Conservation (phyloP, 306 rosid species). For the Sechiopsis laciniata region DNA sequence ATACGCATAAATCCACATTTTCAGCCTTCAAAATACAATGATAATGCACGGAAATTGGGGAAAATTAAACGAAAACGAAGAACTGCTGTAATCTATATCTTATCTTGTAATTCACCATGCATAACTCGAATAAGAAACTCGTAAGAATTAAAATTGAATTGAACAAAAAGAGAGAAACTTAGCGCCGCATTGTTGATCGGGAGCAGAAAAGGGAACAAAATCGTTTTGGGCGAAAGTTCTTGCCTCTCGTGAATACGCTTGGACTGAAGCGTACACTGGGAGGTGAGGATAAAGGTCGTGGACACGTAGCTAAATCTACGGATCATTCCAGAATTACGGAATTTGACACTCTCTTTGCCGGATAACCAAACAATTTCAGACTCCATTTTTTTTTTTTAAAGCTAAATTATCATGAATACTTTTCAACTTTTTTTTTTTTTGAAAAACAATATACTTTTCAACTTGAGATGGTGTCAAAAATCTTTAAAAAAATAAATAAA, state of each 20-base stretch:
- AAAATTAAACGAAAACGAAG: not conserved
- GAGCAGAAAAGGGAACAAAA: not conserved
- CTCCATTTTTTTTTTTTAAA: too few relatives aligned
- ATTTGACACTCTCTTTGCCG: too few relatives aligned
- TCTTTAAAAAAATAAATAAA: too few relatives aligned
- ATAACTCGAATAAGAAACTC: not conserved
- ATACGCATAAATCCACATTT: constrained; percentile 45
- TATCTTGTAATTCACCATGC: not conserved
- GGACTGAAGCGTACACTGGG: not conserved
- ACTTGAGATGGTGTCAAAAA: too few relatives aligned
- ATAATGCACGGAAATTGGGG: not conserved
- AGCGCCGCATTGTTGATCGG: not conserved
- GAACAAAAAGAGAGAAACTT: not conserved
- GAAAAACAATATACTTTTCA: too few relatives aligned
- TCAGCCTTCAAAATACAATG: constrained; percentile 24
- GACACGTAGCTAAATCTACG: not conserved
- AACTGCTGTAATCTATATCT: not conserved
- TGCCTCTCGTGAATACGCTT: constrained; percentile 4
- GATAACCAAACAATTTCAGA: too few relatives aligned
- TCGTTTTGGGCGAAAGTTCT: not conserved
- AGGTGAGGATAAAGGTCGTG: constrained; percentile 5
- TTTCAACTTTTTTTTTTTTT: too few relatives aligned
- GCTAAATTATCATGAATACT: too few relatives aligned
- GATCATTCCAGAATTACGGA: constrained; percentile 6
- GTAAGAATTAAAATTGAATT: not conserved